Conservation (phyloP, 306 rosid genomes). For the Coriaria nepalensis region DNA sequence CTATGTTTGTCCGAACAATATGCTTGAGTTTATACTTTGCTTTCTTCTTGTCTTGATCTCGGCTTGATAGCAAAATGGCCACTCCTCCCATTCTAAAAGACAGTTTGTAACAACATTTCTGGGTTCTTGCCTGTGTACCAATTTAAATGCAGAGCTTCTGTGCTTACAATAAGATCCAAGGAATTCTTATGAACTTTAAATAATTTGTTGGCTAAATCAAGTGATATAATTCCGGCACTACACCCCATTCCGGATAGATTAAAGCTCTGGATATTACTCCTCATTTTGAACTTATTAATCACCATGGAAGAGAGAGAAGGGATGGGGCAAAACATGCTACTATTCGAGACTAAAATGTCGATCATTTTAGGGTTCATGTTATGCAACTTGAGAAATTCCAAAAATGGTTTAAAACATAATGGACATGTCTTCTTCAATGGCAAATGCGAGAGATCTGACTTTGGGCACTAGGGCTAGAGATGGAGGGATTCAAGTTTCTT, state of each 20-base stretch:
- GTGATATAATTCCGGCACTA: conserved; percentile 46
- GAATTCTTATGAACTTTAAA: conserved; percentile 43
- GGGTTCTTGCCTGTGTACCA: conserved; percentile 47
- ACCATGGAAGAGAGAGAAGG: conserved; percentile 42
- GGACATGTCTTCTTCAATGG: conserved; percentile 36
- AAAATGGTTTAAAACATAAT: conserved; percentile 23
- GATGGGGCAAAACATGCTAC: conserved; percentile 38
- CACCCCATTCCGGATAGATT: conserved; percentile 62
- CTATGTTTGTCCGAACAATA: conserved; percentile 42
- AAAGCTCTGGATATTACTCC: conserved; percentile 40
- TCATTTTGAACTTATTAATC: conserved; percentile 38
- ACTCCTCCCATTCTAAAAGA: conserved; percentile 56
- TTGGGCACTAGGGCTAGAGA: conserved; percentile 29
- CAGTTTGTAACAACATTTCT: conserved; percentile 55
- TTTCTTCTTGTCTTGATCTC: conserved; percentile 25
- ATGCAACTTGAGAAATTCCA: conserved; percentile 20
- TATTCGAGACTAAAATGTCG: conserved; percentile 34
- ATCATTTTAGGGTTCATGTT: conserved; percentile 36
- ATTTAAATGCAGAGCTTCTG: conserved; percentile 28
- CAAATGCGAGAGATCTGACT: conserved; percentile 16
- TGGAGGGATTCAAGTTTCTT: conserved; percentile 30
- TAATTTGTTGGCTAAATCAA: conserved; percentile 39
- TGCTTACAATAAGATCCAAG: conserved; percentile 46
- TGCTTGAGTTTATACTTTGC: conserved; percentile 41
- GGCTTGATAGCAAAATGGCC: conserved; percentile 46